Percentiles rank a stretch among this genome's conserved stretches.
Evolutionary conservation across 495 filamentous ascomycete genomes (phyloP).

Genomic region (Xylaria scruposa): DNA sequence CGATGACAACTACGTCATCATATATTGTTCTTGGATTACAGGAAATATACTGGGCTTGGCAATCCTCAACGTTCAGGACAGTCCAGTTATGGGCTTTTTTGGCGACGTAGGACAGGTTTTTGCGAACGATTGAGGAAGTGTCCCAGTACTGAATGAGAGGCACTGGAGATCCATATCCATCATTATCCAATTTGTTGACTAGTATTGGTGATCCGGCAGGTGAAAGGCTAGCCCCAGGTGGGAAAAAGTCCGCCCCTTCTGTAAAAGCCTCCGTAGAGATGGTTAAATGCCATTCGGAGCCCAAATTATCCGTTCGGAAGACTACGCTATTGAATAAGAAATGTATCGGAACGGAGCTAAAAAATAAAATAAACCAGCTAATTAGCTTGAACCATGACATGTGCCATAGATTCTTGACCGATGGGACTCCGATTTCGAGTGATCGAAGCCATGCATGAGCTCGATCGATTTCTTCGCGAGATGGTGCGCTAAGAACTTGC

Average conservation of each 20-base stretch:
- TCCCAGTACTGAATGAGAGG: constrained; percentile 18
- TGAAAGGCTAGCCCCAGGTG: constrained; percentile 29
- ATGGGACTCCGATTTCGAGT: constrained; percentile 30
- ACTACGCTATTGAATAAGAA: constrained; percentile 31
- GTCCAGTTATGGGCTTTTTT: constrained; percentile 11
- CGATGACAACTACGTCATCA: constrained; percentile 24
- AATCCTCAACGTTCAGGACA: constrained; percentile 1
- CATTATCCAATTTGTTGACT: too few relatives aligned
- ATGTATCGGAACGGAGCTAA: constrained; percentile 28
- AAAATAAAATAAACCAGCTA: constrained; percentile 21
- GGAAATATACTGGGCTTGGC: constrained; percentile 20
- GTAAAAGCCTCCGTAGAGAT: constrained; percentile 25
- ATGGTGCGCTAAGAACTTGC: constrained; percentile 39
- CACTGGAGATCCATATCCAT: constrained; percentile 15
- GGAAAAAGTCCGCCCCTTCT: constrained; percentile 20
- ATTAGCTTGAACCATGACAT: not conserved
- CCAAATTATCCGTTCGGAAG: constrained; percentile 26
- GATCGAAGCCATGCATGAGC: constrained; percentile 26
- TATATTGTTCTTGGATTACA: constrained; percentile 28
- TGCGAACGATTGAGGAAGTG: not conserved
- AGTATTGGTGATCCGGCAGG: constrained; percentile 6
- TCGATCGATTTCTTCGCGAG: constrained; percentile 23
- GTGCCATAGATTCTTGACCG: constrained; percentile 24
- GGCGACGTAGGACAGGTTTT: constrained; percentile 22
- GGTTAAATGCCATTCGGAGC: constrained; percentile 27